phyloP scores from a whole-genome alignment of 2,329 filamentous ascomycete genomes.

The Massarina eburnea region DNA sequence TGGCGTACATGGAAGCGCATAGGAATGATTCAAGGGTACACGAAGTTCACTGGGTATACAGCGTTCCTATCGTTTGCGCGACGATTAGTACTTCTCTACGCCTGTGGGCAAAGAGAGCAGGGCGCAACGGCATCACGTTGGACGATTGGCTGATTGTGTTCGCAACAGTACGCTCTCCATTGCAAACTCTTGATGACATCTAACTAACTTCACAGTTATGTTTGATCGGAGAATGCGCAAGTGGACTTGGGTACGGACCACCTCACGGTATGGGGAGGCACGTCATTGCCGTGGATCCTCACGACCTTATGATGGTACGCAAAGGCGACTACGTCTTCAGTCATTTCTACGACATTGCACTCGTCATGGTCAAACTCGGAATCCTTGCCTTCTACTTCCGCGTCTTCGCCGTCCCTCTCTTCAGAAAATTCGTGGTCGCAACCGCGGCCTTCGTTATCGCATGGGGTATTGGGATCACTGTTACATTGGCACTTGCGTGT shows the following conservation, averaged over 20 bases:
- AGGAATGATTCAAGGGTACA: conserved; percentile 28
- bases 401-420: conserved; percentile 32
- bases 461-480: conserved; percentile 37
- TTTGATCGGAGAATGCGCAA: conserved; percentile 32
- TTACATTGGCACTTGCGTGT: conserved; percentile 31
- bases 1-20: conserved; percentile 33
- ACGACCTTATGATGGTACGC: conserved; percentile 34
- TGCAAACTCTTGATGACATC: neutral
- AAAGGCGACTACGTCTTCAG: conserved; percentile 39
- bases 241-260: conserved; percentile 32
- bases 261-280: conserved; percentile 38
- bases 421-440: conserved; percentile 30
- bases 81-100: conserved; percentile 28
- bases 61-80: conserved; percentile 30
- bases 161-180: conserved; percentile 26
- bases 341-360: conserved; percentile 38
- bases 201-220: conserved; percentile 22
- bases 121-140: conserved; percentile 34
- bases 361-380: conserved; percentile 34
- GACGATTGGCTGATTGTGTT: conserved; percentile 37
- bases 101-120: conserved; percentile 32
- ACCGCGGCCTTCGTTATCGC: conserved; percentile 30
- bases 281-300: conserved; percentile 28
- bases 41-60: conserved; percentile 36
- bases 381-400: conserved; percentile 39